Evolutionary conservation across 768 basidiomycete species (phyloP).

Genomic region (Termitomyces sp.): DNA sequence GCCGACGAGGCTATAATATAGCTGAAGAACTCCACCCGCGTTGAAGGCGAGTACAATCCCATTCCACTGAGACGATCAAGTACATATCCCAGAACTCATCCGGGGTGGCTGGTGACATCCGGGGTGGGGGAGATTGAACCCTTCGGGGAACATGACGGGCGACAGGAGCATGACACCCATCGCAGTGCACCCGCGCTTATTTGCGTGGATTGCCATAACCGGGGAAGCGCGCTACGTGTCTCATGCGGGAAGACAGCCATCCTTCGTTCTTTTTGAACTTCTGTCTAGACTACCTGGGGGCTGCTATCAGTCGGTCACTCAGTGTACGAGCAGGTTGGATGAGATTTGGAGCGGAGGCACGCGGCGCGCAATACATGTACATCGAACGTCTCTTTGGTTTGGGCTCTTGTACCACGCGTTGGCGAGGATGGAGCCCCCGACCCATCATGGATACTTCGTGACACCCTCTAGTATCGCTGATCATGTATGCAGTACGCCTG

Average conservation of each 20-base stretch:
- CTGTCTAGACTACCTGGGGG: constrained; percentile 6
- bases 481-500: background rate
- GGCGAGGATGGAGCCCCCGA: background rate
- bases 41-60: constrained; percentile 4
- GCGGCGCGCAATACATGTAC: constrained; percentile 1
- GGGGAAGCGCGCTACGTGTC: constrained; percentile 2
- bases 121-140: constrained; percentile 9
- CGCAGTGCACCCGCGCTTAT: constrained; percentile 3
- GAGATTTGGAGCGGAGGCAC: constrained; percentile 5
- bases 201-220: constrained; percentile 8
- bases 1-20: constrained; percentile 1
- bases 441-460: background rate
- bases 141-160: constrained; percentile 7
- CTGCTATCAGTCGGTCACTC: background rate
- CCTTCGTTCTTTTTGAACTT: constrained; percentile 2
- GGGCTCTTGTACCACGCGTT: constrained; percentile 8
- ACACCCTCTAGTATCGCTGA: background rate
- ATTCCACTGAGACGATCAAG: background rate
- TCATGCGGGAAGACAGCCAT: constrained; percentile 1
- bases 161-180: constrained; percentile 10
- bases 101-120: constrained; percentile 10
- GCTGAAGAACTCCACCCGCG: constrained; percentile 2
- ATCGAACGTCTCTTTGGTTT: constrained; percentile 1
- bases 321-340: constrained; percentile 8
- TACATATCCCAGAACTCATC: constrained; percentile 8